phyloP scores from a whole-genome alignment of 805 yeast species.

The Metschnikowia bowlesiae region DNA sequence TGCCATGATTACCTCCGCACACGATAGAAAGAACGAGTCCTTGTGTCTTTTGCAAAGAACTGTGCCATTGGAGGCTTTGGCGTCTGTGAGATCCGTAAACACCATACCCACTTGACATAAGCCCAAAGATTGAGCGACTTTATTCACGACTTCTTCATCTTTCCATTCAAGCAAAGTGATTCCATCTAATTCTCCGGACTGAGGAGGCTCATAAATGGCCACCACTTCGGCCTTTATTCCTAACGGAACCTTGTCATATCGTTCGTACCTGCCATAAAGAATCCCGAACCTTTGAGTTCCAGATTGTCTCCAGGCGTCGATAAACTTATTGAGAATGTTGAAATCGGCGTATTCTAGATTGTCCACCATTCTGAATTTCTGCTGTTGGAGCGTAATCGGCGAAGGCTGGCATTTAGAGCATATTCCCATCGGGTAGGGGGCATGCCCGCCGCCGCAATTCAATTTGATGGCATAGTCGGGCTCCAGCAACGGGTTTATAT shows the following conservation, averaged over 20 bases:
- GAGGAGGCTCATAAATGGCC: slow-evolving; percentile 92
- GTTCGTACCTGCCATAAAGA: slow-evolving; percentile 75
- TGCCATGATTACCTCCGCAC: slow-evolving; percentile 82
- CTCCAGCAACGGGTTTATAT: slow-evolving; percentile 74
- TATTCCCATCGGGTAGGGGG: slow-evolving; percentile 91
- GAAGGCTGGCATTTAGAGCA: slow-evolving; percentile 97
- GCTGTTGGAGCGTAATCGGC: slow-evolving; percentile 88
- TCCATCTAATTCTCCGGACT: slow-evolving; percentile 82
- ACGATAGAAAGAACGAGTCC: slow-evolving; percentile 82
- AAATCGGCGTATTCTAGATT: slow-evolving; percentile 88
- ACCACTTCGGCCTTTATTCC: slow-evolving; percentile 94
- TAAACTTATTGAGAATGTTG: slow-evolving; percentile 70
- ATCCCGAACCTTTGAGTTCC: slow-evolving; percentile 86
- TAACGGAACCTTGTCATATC: slow-evolving; percentile 78
- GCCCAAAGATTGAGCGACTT: slow-evolving; percentile 56
- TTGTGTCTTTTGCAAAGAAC: slow-evolving; percentile 92
- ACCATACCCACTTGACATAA: slow-evolving; percentile 73
- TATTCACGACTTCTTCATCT: slow-evolving; percentile 48
- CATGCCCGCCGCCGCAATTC: slow-evolving; percentile 74
- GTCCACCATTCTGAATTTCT: slow-evolving; percentile 91
- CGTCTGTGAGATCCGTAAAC: slow-evolving; percentile 85
- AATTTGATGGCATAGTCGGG: slow-evolving; percentile 63
- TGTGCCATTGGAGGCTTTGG: slow-evolving; percentile 81
- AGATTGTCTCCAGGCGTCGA: slow-evolving; percentile 86
- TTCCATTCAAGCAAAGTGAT: slow-evolving; percentile 56